Percentiles rank a stretch among this genome's conserved stretches.
Evolutionary conservation across 2,329 filamentous ascomycete genomes (phyloP).

Genomic region (Colletotrichum limetticola): DNA sequence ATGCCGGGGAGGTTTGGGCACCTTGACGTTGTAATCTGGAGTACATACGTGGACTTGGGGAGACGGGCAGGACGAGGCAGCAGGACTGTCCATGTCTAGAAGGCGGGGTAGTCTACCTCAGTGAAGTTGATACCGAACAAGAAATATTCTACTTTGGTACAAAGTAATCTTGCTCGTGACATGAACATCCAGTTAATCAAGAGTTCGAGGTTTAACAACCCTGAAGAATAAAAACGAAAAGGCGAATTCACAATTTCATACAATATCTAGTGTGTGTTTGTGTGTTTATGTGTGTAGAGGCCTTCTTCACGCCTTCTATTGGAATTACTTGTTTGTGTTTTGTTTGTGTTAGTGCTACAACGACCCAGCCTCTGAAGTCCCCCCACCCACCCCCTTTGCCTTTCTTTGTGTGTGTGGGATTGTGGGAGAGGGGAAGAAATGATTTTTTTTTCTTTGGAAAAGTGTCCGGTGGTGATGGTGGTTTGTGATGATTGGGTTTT

Average conservation of each 20-base stretch:
- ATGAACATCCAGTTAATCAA: too few species aligned
- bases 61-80: not conserved
- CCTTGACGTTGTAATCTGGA: not conserved
- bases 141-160: too few species aligned
- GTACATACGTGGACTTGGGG: not conserved
- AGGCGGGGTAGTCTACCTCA: not conserved
- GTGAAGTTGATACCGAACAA: too few species aligned
- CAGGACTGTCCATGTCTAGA: not conserved
- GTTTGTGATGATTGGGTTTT: slow-evolving; percentile 10
- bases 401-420: not conserved
- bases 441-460: slow-evolving; percentile 4
- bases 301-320: slow-evolving; percentile 27
- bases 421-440: too few species aligned
- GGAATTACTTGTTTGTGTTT: slow-evolving; percentile 21
- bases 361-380: slow-evolving; percentile 9
- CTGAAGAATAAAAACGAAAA: not conserved
- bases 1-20: too few species aligned
- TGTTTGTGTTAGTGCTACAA: slow-evolving; percentile 30
- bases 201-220: not conserved
- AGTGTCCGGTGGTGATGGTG: slow-evolving; percentile 5
- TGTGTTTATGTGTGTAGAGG: slow-evolving; percentile 2
- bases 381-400: not conserved
- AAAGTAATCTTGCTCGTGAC: too few species aligned
- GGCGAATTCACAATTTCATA: not conserved
- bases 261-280: not conserved